These are phyloP conservation scores for Debaryomyces udenii DNA, from an alignment of 1,139 yeast species.

Conservation along the genomic window DNA sequence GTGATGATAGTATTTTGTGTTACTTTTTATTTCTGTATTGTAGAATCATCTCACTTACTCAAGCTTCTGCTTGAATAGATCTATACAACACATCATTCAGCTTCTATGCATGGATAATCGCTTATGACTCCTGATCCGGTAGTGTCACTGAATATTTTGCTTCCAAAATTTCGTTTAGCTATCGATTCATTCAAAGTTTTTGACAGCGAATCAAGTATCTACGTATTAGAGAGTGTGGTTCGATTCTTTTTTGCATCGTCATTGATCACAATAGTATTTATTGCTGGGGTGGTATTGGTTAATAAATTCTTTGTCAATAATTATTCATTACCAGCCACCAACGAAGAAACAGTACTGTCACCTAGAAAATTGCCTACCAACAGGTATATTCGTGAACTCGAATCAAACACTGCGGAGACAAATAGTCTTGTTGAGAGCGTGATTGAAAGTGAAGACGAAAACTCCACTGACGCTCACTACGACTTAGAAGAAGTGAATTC, in stretches of 20 bases:
- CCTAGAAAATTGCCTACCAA: not conserved
- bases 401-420: not conserved
- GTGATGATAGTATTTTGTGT: not conserved
- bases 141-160: not conserved
- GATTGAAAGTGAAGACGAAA: slow-evolving; percentile 4
- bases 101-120: not conserved
- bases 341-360: not conserved
- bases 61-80: too few relatives aligned
- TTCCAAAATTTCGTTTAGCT: not conserved
- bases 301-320: slow-evolving; percentile 1
- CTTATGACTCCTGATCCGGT: slow-evolving; percentile 5
- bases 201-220: not conserved
- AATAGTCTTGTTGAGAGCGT: not conserved
- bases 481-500: slow-evolving; percentile 6
- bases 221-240: not conserved
- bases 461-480: not conserved
- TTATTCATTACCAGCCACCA: not conserved
- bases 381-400: not conserved
- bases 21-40: too few relatives aligned
- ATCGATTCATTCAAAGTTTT: not conserved
- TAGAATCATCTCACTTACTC: too few relatives aligned
- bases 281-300: slow-evolving; percentile 1
- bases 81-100: too few relatives aligned
- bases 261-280: not conserved
- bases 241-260: slow-evolving; percentile 1